Base-by-base conservation (phyloP, 768 basidiomycete genomes). In the Rhodotorula toruloides region DNA sequence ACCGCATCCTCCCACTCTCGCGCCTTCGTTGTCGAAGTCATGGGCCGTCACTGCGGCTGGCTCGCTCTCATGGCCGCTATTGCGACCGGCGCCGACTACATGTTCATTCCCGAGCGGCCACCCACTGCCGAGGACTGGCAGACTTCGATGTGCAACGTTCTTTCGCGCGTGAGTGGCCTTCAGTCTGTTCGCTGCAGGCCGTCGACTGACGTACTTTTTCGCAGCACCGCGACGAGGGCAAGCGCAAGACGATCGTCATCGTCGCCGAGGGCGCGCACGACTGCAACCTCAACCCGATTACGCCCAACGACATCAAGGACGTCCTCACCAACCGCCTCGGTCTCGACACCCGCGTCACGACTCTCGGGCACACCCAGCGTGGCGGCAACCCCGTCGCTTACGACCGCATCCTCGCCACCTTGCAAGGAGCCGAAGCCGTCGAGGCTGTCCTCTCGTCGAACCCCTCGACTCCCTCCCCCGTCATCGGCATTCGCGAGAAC, bases 41-140 rank as follows among this genome's bases (percentile, higher is more conserved):
- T 98, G 96, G 96, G 96, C n/a, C 81, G 94, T 61, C 90, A 98
- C 76, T 98, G 96, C 78, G 96, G 96, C n/a, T 99, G 96, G 96
- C 81, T 98, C 25, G 92, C 96, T 4, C 81, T 98, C 31, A 82
- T 92, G 74, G 96, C 92, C 17, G 92, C 89, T 67, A 87, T 97
- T 55, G 89, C 89, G 87, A 81, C 80, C 54, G 96, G 94, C 17
- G 96, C 93, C 29, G 96, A 99, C 75, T 98, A 92, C 77, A 85
- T 98, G 71, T 98, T 98, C 79, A 96, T 99, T 67, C 96, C 96
- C 1, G 96, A 99, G 79, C 81, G 84, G 50, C 96, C 94, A 32
- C 92, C 94, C 0, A 79, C 81, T 63, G 78, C 77, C 0, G 83
- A 85, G 68, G 83, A 87, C 47, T 99, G 96, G 96, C 90, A 96